Evolutionary conservation across 805 yeast genomes (phyloP), one percentile per base, ranked within the genome.

Genomic region (Yarrowia sp.): DNA sequence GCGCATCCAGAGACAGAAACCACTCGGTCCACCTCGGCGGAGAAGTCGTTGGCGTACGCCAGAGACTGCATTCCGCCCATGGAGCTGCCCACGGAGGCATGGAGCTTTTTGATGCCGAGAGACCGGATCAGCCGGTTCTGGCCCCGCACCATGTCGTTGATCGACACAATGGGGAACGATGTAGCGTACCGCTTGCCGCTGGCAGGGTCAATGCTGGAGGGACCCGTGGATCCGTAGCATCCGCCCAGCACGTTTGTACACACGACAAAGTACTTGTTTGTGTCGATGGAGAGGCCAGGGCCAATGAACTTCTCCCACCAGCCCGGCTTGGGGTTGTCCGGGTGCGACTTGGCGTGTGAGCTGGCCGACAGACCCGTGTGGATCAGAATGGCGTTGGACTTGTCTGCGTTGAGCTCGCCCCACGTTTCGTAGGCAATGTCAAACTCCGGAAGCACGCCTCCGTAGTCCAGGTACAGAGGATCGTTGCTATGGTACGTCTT

Each of bases 21-120:
- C 2, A 92, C 80, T 61, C 86, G 84, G 6, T 80, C 81, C 3
- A 91, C 97, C 62, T 79, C 81, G 51, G 86, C 85, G 0, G 96
- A 88, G 68, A 88, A 92, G 69, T 88, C 96, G 71, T 84, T 81
- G 0, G 90, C 96, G 72, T 84, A 89, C 0, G 97, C 96, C 62
- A 92, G 78, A 8, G 93, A 85, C 75, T 91, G 97, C 97, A 92
- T 90, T n/a, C 97, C 97, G n/a, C 97, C 97, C 96, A 92, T 89
- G 0, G 96, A 89, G 2, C 96, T 86, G 6, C 97, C 97, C 7
- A 92, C 84, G 1, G 90, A 82, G 1, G 96, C 96, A 72, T 84
- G 82, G 24, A 92, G 74, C 70, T 83, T 86, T 1, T 68, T 51
- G 29, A 87, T 86, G 0, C 85, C 85, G 63, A 91, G 83, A 47